Conservation (phyloP, 108 stramenopile genomes). For the Fistulifera pelliculosa region DNA sequence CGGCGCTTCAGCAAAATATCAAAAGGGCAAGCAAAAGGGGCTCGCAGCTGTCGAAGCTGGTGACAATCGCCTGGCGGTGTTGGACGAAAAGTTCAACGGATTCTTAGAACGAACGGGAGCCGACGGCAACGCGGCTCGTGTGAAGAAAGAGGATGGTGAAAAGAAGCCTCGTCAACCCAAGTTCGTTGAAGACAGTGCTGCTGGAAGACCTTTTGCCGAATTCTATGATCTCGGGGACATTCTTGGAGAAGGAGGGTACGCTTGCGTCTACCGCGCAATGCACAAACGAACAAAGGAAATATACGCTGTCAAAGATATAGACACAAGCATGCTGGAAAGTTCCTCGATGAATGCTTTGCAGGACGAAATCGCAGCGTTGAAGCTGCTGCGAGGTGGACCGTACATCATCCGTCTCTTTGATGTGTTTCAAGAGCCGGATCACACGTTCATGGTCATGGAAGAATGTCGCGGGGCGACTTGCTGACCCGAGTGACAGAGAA, state of each 20-base stretch:
- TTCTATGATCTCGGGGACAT: constrained; percentile 29
- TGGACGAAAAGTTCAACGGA: constrained; percentile 14
- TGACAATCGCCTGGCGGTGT: constrained; percentile 10
- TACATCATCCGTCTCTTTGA: constrained; percentile 78
- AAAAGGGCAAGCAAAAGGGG: constrained; percentile 34
- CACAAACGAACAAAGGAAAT: constrained; percentile 29
- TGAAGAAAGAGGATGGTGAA: constrained; percentile 5
- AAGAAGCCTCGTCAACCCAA: background rate
- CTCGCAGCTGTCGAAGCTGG: constrained; percentile 25
- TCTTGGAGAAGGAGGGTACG: constrained; percentile 69
- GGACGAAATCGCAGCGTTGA: constrained; percentile 57
- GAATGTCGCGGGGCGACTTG: constrained; percentile 80
- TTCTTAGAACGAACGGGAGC: constrained; percentile 7
- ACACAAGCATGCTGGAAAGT: constrained; percentile 30
- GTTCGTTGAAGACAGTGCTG: constrained; percentile 25
- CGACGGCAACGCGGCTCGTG: background rate
- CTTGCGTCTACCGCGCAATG: constrained; percentile 42
- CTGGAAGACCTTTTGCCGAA: constrained; percentile 27
- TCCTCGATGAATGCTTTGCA: constrained; percentile 21
- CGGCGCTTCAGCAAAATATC: constrained; percentile 15
- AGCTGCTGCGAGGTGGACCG: constrained; percentile 59
- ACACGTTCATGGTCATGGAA: constrained; percentile 66
- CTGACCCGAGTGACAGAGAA: constrained; percentile 93
- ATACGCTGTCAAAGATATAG: constrained; percentile 59
- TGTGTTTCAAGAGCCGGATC: constrained; percentile 52